A percentile compares a stretch with the other conserved stretches of the same genome.
These are phyloP conservation scores for Suhomyces coccinellae DNA, from an alignment of 1,139 yeast genomes.

Conservation along the genomic window DNA sequence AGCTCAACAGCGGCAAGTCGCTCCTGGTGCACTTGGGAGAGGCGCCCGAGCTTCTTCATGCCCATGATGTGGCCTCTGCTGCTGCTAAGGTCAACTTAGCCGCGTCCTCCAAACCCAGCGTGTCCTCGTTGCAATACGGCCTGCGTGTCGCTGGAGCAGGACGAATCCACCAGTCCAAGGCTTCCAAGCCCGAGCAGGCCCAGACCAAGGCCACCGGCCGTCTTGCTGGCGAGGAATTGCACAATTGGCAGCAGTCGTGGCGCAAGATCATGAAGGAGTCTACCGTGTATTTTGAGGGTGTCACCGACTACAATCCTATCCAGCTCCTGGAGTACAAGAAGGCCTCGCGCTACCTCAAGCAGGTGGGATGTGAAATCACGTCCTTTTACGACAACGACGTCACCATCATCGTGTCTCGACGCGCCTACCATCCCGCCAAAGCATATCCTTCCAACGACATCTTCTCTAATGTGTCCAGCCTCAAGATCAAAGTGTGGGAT, in stretches of 20 bases:
- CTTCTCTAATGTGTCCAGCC: slow-evolving; percentile 59
- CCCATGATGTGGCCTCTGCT: not conserved
- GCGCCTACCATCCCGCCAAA: slow-evolving; percentile 23
- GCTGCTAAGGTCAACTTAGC: slow-evolving; percentile 1
- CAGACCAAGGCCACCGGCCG: slow-evolving; percentile 20
- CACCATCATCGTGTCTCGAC: slow-evolving; percentile 78
- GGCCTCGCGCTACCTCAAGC: slow-evolving; percentile 54
- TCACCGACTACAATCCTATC: slow-evolving; percentile 40
- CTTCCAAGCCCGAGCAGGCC: not conserved
- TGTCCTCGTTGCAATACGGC: slow-evolving; percentile 2
- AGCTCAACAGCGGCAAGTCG: slow-evolving; percentile 16
- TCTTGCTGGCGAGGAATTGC: slow-evolving; percentile 52
- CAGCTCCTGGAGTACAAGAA: slow-evolving; percentile 52
- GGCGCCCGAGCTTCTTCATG: not conserved
- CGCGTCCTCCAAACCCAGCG: slow-evolving; percentile 2
- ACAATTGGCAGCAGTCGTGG: slow-evolving; percentile 85
- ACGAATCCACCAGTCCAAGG: not conserved
- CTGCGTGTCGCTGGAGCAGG: slow-evolving; percentile 6
- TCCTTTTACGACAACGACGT: slow-evolving; percentile 78
- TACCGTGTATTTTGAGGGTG: slow-evolving; percentile 77
- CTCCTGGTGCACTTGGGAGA: slow-evolving; percentile 1
- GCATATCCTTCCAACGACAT: slow-evolving; percentile 56
- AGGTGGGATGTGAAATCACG: slow-evolving; percentile 65
- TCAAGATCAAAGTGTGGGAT: slow-evolving; percentile 80
- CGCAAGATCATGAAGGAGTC: slow-evolving; percentile 70